Conservation (phyloP, 768 basidiomycete genomes). For the Epithele typhae region DNA sequence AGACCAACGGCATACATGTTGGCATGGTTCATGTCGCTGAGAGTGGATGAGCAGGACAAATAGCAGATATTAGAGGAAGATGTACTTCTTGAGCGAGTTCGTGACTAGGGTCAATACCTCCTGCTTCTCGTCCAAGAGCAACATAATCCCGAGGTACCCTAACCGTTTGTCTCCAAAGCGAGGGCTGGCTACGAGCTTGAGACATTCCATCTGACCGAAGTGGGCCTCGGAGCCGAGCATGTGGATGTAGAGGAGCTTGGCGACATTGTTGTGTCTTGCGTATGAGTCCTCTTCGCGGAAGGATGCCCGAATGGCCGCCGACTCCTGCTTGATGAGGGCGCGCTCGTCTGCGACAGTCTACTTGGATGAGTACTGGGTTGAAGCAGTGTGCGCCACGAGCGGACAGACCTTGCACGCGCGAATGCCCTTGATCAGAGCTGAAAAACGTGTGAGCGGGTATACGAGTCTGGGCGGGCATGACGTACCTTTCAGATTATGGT, state of each 20-base stretch:
- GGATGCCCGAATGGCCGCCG: slow-evolving; percentile 92
- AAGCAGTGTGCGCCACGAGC: background rate
- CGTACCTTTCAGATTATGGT: slow-evolving; percentile 83
- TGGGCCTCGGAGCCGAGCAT: slow-evolving; percentile 99
- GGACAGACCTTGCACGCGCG: slow-evolving; percentile 81
- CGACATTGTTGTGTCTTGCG: slow-evolving; percentile 94
- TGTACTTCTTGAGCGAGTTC: slow-evolving; percentile 96
- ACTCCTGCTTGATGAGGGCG: slow-evolving; percentile 94
- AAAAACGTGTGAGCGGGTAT: background rate
- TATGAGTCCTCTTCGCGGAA: slow-evolving; percentile 97
- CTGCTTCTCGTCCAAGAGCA: slow-evolving; percentile 94
- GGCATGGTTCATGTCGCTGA: slow-evolving; percentile 97
- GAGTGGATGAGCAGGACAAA: slow-evolving; percentile 8
- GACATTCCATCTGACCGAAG: slow-evolving; percentile 97
- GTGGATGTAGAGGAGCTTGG: slow-evolving; percentile 96
- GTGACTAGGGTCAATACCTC: slow-evolving; percentile 97
- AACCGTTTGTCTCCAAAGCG: slow-evolving; percentile 95
- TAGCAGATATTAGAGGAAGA: slow-evolving; percentile 5
- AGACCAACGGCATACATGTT: slow-evolving; percentile 99
- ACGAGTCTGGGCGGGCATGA: too few relatives aligned
- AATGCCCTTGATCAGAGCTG: slow-evolving; percentile 97
- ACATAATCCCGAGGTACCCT: slow-evolving; percentile 97
- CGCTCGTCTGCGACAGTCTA: slow-evolving; percentile 99
- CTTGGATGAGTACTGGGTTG: slow-evolving; percentile 13
- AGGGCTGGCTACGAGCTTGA: slow-evolving; percentile 91